phyloP scores from a whole-genome alignment of 2,329 filamentous ascomycete species.

The Phoma sp. region DNA sequence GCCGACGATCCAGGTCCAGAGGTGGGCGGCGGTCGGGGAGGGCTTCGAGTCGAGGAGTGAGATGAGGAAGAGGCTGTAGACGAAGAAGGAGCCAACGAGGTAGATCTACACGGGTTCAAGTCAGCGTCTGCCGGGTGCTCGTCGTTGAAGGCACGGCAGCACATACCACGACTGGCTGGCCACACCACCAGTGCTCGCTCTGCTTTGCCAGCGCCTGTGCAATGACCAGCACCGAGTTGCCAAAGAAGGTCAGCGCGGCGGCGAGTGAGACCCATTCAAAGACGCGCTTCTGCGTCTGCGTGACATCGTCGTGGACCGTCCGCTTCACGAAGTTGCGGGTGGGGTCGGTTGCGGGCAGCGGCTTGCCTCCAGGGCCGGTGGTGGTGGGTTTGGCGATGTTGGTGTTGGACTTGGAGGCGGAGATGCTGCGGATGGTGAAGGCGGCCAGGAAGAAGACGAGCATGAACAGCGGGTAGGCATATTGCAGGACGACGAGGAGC shows the following conservation, averaged over 20 bases:
- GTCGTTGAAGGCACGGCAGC: background rate
- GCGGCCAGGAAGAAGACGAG: constrained; percentile 69
- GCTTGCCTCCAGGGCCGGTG: constrained; percentile 87
- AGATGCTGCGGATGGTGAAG: constrained; percentile 68
- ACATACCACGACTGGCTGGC: constrained; percentile 77
- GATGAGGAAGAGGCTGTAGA: constrained; percentile 85
- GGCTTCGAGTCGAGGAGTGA: constrained; percentile 84
- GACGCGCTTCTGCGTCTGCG: constrained; percentile 70
- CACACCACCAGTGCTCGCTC: constrained; percentile 80
- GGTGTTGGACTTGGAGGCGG: constrained; percentile 56
- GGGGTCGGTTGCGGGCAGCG: constrained; percentile 71
- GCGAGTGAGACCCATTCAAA: constrained; percentile 78
- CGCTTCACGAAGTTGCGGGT: constrained; percentile 54
- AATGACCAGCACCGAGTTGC: constrained; percentile 76
- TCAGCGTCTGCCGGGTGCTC: background rate
- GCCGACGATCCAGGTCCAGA: constrained; percentile 78
- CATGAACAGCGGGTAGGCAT: constrained; percentile 69
- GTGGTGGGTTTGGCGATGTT: constrained; percentile 57
- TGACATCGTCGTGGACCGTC: constrained; percentile 63
- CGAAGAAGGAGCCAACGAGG: constrained; percentile 82
- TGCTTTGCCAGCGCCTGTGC: constrained; percentile 73
- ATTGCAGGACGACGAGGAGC: constrained; percentile 55
- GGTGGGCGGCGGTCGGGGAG: constrained; percentile 80
- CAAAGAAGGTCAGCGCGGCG: constrained; percentile 78
- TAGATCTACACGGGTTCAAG: constrained; percentile 70